Percentiles rank a stretch among this genome's conserved stretches.
Evolutionary conservation across 2,329 filamentous ascomycete genomes (phyloP).

Genomic region (Curvularia sp.): DNA sequence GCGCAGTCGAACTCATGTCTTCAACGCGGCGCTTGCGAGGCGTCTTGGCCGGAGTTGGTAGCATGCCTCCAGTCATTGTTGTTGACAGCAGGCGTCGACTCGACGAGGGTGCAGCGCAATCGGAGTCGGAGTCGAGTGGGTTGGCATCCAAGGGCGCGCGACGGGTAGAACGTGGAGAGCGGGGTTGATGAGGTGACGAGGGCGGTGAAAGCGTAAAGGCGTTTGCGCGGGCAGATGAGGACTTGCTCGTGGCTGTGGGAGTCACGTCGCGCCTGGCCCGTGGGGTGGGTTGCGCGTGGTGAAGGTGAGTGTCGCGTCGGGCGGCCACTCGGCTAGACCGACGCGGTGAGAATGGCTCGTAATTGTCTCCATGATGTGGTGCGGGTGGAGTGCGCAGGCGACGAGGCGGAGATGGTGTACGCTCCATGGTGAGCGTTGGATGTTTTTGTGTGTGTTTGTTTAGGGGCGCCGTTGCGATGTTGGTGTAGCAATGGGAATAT

Average conservation of each 20-base stretch:
- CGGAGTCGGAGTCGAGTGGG: conserved; percentile 42
- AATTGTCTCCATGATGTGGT: conserved; percentile 73
- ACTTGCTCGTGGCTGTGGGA: conserved; percentile 37
- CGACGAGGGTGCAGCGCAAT: conserved; percentile 37
- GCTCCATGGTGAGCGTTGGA: conserved; percentile 40
- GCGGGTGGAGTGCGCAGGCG: conserved; percentile 71
- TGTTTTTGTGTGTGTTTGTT: conserved; percentile 14
- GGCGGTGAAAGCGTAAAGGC: conserved; percentile 56
- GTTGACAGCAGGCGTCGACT: conserved; percentile 33
- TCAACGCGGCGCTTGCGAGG: conserved; percentile 66
- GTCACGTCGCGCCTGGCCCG: conserved; percentile 40
- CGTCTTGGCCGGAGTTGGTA: conserved; percentile 81
- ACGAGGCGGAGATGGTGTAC: conserved; percentile 68
- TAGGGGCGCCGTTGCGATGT: conserved; percentile 19
- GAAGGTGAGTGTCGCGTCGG: conserved; percentile 53
- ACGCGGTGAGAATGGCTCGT: conserved; percentile 75
- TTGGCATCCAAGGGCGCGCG: conserved; percentile 31
- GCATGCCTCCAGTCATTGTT: conserved; percentile 59
- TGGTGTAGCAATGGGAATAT: conserved; percentile 25
- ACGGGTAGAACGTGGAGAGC: conserved; percentile 42
- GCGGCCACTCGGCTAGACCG: conserved; percentile 68
- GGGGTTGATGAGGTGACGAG: conserved; percentile 47
- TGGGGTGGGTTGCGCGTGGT: conserved; percentile 36
- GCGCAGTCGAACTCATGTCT: conserved; percentile 56
- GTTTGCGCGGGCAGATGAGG: conserved; percentile 50